A percentile compares a stretch with the other conserved stretches of the same genome.
phyloP scores from a whole-genome alignment of 192 early-diverging fungal species.

The Coemansia sp. region DNA sequence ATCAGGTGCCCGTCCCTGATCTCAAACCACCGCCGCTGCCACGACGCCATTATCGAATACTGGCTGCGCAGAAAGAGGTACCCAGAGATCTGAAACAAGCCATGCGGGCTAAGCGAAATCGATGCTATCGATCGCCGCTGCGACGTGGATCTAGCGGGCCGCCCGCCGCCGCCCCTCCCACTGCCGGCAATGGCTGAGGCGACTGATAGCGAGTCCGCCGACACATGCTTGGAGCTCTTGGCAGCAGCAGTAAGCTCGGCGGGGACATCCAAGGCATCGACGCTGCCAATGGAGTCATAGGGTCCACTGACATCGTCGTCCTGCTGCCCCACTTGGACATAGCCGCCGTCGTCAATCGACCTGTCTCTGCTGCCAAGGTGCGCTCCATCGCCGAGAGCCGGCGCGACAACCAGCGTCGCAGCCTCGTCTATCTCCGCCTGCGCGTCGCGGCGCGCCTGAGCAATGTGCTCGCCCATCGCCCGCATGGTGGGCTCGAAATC shows the following conservation, averaged over 20 bases:
- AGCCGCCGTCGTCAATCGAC: constrained; percentile 17
- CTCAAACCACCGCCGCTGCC: constrained; percentile 78
- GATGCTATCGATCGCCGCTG: constrained; percentile 38
- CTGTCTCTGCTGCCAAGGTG: not conserved
- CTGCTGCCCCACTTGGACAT: constrained; percentile 47
- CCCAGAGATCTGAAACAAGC: constrained; percentile 62
- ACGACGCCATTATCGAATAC: constrained; percentile 72
- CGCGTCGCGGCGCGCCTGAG: constrained; percentile 13
- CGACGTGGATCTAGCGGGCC: not conserved
- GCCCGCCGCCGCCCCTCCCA: not conserved
- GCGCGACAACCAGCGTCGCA: constrained; percentile 14
- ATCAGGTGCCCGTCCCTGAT: constrained; percentile 63
- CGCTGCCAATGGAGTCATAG: constrained; percentile 10
- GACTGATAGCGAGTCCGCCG: not conserved
- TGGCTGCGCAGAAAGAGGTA: constrained; percentile 79
- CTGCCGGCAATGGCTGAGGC: not conserved
- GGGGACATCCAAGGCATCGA: constrained; percentile 22
- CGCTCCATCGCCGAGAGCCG: not conserved
- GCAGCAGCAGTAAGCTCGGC: constrained; percentile 9
- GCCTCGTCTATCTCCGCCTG: constrained; percentile 18
- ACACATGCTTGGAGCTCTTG: not conserved
- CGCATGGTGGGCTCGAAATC: constrained; percentile 83
- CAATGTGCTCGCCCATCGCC: constrained; percentile 54
- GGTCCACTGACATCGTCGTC: constrained; percentile 17
- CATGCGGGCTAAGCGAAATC: constrained; percentile 43